phyloP scores from a whole-genome alignment of 2,329 filamentous ascomycete species.

The Fusarium proliferatum region DNA sequence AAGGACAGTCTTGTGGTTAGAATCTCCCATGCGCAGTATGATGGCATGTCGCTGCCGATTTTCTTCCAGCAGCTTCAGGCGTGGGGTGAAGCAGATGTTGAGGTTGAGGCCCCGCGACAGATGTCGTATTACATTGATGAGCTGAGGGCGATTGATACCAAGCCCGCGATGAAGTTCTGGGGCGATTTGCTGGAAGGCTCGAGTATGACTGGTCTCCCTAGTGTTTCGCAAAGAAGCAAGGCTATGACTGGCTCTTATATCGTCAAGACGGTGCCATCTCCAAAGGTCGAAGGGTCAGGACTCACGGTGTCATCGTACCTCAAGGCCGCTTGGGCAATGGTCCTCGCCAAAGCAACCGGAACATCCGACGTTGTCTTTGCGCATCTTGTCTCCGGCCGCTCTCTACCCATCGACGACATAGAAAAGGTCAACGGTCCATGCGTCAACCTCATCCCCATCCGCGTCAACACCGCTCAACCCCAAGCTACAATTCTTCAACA shows the following conservation, averaged over 20 bases:
- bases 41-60: neutral
- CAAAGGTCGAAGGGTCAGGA: neutral
- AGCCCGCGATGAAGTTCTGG: neutral
- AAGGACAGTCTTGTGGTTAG: neutral
- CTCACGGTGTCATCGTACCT: neutral
- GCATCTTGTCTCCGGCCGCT: neutral
- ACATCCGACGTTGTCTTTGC: neutral
- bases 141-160: neutral
- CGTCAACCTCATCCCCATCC: neutral
- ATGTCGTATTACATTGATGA: neutral
- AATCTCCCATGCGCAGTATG: neutral
- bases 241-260: neutral
- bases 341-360: neutral
- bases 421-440: neutral
- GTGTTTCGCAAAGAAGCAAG: accelerated
- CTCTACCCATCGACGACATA: neutral
- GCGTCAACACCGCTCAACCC: neutral
- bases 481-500: neutral
- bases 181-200: neutral
- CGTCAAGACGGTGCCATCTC: neutral
- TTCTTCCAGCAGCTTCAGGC: neutral
- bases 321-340: neutral
- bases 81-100: neutral
- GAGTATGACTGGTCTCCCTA: accelerated
- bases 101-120: neutral